Evolutionary conservation across 495 filamentous ascomycete genomes (phyloP), one percentile per base, ranked within the genome.

Genomic region (Hypoxylon trugodes): DNA sequence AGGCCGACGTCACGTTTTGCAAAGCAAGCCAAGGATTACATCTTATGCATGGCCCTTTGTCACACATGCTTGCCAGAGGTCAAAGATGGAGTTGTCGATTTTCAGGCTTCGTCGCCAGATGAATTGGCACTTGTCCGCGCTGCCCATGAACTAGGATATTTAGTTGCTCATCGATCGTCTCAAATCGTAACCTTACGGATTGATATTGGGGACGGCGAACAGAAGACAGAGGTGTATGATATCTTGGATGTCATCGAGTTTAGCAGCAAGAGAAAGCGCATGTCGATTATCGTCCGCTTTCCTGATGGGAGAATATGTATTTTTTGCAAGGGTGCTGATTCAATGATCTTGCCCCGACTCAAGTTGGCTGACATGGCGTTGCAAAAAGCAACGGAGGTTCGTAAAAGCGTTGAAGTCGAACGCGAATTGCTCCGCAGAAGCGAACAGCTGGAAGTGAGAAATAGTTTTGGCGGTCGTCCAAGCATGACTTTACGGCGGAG

Each of bases 271-370:
- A 85, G 93, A 32, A 97, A 97, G 74, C 82, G 93, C 62, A 96
- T 96, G 93, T 94, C 92, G 6, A 88, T 96, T 50, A 78, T 96
- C 40, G 84, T 96, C 2, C 87, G 90, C n/a, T 92, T 92, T 83
- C 92, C 93, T 0, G 90, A 95, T 65, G 82, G 86, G 15, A 85
- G 87, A 16, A 86, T 96, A 42, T 95, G 90, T 67, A 71, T 97
- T 12, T 87, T 96, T 70, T 93, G 88, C 79, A 97, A 97, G 74
- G 93, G 93, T 21, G 93, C 93, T 28, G 93, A 97, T 73, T 92
- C 89, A 21, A 81, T 94, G 54, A 77, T 82, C 32, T 83, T 91
- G 75, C 86, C 87, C 26, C 82, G 90, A 2, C 78, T 97, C 26
- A 87, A 86, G 72, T 80, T 87, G 26, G 83, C 88, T 18, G 77